Evolutionary conservation across 345 rosid species (phyloP).

Genomic region (Salix koriyanagi): DNA sequence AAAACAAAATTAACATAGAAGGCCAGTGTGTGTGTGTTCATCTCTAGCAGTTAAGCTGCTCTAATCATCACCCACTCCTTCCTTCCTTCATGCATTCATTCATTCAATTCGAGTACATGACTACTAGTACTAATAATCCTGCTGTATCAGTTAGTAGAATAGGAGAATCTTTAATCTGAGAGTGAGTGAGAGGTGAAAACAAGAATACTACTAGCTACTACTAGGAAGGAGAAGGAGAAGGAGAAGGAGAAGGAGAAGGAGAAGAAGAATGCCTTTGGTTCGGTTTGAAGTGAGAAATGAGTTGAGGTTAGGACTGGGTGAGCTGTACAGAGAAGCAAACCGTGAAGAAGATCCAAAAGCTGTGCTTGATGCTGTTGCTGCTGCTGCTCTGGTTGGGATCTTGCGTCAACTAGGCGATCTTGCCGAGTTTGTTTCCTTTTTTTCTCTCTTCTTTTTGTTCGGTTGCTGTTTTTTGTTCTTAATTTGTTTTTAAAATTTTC

Average conservation of each 20-base stretch:
- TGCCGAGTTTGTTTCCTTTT: constrained; percentile 61
- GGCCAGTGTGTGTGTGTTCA: not conserved
- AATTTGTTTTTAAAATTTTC: not conserved
- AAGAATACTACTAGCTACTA: not conserved
- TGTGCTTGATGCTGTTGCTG: constrained; percentile 71
- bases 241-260: constrained; percentile 8
- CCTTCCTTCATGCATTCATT: constrained; percentile 18
- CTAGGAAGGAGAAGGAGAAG: not conserved
- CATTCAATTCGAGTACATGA: not conserved
- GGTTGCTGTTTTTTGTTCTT: not conserved
- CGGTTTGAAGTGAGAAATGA: constrained; percentile 72
- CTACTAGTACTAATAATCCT: not conserved
- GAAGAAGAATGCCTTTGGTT: constrained; percentile 57
- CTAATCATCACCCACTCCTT: constrained; percentile 48
- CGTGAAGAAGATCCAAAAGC: constrained; percentile 81
- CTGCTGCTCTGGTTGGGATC: constrained; percentile 86
- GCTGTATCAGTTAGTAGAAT: not conserved
- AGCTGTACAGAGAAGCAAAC: constrained; percentile 48
- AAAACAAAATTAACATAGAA: not conserved
- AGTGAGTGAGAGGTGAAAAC: not conserved
- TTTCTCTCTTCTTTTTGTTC: not conserved
- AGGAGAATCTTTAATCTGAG: not conserved
- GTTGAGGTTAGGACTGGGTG: constrained; percentile 51
- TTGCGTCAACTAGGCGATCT: constrained; percentile 98
- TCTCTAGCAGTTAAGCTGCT: constrained; percentile 68